A percentile compares a stretch with the other conserved stretches of the same genome.
phyloP scores from a whole-genome alignment of 192 early-diverging fungal genomes.

The Dissophora ornata region DNA sequence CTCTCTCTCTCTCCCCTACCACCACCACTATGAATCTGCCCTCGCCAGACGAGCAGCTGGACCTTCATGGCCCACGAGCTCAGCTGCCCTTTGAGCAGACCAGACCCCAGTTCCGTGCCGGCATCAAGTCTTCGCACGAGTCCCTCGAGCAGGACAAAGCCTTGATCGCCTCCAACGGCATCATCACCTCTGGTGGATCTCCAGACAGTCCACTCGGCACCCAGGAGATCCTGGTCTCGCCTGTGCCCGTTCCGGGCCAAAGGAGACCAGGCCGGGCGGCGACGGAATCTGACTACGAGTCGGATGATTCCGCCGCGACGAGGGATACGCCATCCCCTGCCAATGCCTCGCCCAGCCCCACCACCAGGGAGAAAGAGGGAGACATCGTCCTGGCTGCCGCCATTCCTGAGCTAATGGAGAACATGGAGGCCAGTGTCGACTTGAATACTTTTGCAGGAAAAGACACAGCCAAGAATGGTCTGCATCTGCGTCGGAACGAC shows the following conservation, averaged over 20 bases:
- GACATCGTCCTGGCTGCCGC: background rate
- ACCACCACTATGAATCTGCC: slow-evolving; percentile 41
- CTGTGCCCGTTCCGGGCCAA: slow-evolving; percentile 17
- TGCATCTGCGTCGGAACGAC: background rate
- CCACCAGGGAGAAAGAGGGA: background rate
- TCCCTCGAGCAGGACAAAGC: slow-evolving; percentile 28
- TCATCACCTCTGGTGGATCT: slow-evolving; percentile 33
- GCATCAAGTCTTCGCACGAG: slow-evolving; percentile 37
- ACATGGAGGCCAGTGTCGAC: background rate
- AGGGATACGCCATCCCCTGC: background rate
- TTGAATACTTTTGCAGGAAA: too few relatives aligned
- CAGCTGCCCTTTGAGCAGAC: slow-evolving; percentile 45
- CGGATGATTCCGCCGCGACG: background rate
- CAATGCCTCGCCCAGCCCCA: background rate
- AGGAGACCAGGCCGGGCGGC: slow-evolving; percentile 9
- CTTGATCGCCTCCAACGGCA: slow-evolving; percentile 30
- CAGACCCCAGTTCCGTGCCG: slow-evolving; percentile 37
- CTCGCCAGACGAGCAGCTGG: slow-evolving; percentile 45
- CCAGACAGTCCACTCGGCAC: background rate
- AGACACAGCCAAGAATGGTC: too few relatives aligned
- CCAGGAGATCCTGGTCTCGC: slow-evolving; percentile 33
- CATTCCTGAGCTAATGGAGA: background rate
- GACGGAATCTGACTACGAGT: background rate
- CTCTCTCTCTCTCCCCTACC: background rate
- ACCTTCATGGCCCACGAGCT: slow-evolving; percentile 37